Conservation (phyloP, 2,329 filamentous ascomycete genomes). For the Trichoderma polysporum region DNA sequence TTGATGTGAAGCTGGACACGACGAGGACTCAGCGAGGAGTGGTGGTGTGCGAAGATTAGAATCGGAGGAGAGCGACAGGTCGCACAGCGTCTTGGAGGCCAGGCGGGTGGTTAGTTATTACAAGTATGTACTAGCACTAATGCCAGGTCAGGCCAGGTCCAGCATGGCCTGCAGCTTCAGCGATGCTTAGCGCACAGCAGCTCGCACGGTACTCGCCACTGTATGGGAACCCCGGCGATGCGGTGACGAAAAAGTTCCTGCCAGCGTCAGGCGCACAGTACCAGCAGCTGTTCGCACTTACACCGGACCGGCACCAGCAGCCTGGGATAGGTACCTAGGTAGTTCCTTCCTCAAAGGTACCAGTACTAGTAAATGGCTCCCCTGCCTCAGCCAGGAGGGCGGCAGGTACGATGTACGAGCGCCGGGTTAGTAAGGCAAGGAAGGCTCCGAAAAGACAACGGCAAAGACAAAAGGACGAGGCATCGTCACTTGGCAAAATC, state of each 20-base stretch:
- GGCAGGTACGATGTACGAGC: slow-evolving; percentile 2
- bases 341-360: not conserved
- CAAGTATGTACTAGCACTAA: slow-evolving; percentile 1
- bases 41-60: slow-evolving; percentile 10
- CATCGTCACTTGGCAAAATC: not conserved
- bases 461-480: not conserved
- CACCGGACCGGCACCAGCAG: slow-evolving; percentile 11
- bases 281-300: not conserved
- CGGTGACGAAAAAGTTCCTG: not conserved
- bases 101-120: not conserved
- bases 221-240: not conserved
- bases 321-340: no score
- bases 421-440: not conserved
- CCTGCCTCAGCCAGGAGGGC: not conserved
- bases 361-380: no score
- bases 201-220: not conserved
- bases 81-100: slow-evolving; percentile 11
- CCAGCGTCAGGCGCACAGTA: not conserved
- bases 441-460: not conserved
- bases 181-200: slow-evolving; percentile 8
- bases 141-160: slow-evolving; percentile 7
- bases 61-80: slow-evolving; percentile 15
- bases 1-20: not conserved
- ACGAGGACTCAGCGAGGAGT: not conserved
- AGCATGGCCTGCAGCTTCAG: slow-evolving; percentile 16